Conservation (phyloP, 1,139 yeast species). For the Candida smagusa region DNA sequence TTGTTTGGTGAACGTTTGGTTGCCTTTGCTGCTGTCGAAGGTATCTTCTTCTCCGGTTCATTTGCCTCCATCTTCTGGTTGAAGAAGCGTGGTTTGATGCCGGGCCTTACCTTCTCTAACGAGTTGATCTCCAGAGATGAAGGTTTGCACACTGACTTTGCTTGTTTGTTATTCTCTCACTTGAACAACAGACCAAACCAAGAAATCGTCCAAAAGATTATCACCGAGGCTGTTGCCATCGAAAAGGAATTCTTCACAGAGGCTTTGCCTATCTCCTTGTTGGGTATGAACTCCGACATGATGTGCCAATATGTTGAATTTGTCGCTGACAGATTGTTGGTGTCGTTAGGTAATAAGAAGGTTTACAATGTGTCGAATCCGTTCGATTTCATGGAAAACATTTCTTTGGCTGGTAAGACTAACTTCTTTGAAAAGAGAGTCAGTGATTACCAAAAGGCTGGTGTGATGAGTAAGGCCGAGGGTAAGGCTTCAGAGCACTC, state of each 20-base stretch:
- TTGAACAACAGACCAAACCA: conserved; percentile 83
- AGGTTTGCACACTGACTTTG: conserved; percentile 98
- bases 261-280: conserved; percentile 84
- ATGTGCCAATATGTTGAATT: conserved; percentile 98
- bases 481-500: conserved; percentile 28
- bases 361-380: conserved; percentile 87
- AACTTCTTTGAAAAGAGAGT: conserved; percentile 99
- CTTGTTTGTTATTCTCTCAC: conserved; percentile 91
- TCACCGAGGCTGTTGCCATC: conserved; percentile 91
- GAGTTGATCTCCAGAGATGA: conserved; percentile 97
- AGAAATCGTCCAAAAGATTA: conserved; percentile 74
- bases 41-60: conserved; percentile 96
- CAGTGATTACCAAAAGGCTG: conserved; percentile 98
- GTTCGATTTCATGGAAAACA: conserved; percentile 98
- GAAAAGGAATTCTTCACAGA: conserved; percentile 94
- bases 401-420: conserved; percentile 96
- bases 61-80: conserved; percentile 98
- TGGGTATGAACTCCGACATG: conserved; percentile 89
- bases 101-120: conserved; percentile 95
- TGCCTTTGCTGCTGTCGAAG: conserved; percentile 99
- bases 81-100: conserved; percentile 97
- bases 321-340: conserved; percentile 90
- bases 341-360: conserved; percentile 87
- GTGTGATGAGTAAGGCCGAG: conserved; percentile 73
- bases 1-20: conserved; percentile 92